A percentile compares a stretch with the other conserved stretches of the same genome.
Conservation (phyloP, 225 moss, liverwort and hornwort genomes). For the Pseudoscleropodium purum region DNA sequence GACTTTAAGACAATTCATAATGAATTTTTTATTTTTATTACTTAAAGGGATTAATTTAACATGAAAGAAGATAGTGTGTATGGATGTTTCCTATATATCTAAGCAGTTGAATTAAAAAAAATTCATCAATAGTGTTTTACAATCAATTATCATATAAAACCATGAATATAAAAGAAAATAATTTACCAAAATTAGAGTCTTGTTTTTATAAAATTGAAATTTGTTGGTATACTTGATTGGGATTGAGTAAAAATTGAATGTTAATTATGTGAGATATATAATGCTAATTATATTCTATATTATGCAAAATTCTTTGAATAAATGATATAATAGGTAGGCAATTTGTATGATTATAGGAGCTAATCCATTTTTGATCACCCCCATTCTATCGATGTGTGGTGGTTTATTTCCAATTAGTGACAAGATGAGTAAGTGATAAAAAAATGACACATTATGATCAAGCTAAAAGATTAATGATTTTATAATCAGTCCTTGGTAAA, state of each 20-base stretch:
- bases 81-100: background rate
- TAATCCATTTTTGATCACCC: too few species aligned
- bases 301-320: background rate
- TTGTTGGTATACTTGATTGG: background rate
- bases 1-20: rapidly evolving
- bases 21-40: background rate
- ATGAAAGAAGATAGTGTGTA: background rate
- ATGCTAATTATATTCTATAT: background rate
- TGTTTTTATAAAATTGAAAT: background rate
- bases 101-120: background rate
- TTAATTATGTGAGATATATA: background rate
- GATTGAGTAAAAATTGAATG: background rate
- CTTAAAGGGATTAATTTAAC: background rate
- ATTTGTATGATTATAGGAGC: too few species aligned
- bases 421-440: too few species aligned
- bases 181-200: background rate
- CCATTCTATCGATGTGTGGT: too few species aligned
- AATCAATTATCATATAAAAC: background rate
- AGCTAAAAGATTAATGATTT: too few species aligned
- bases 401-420: too few species aligned
- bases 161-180: background rate
- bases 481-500: too few species aligned
- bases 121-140: background rate
- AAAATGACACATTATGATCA: too few species aligned
- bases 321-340: too few species aligned